Percentiles rank a stretch among this genome's conserved stretches.
These are phyloP conservation scores for Lactarius deliciosus DNA, from an alignment of 768 basidiomycete species.

Conservation along the genomic window DNA sequence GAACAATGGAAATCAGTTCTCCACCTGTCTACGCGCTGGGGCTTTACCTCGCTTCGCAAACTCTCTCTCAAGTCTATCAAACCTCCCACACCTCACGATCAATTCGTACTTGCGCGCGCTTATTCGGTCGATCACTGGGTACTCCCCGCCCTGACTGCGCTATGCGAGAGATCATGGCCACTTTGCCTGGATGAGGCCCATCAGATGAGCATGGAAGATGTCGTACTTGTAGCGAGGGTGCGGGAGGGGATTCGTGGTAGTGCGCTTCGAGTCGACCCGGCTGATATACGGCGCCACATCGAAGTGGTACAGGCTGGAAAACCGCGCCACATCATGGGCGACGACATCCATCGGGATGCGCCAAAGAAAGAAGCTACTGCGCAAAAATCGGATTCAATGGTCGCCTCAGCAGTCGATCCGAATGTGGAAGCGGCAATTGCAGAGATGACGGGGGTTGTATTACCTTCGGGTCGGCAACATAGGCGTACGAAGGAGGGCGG, in stretches of 20 bases:
- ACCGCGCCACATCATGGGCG: too few species aligned
- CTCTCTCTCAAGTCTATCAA: constrained; percentile 5
- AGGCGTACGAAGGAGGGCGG: neutral
- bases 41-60: constrained; percentile 27
- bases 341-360: too few species aligned
- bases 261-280: neutral
- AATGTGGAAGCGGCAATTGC: neutral
- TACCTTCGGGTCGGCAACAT: neutral
- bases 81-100: constrained; percentile 7
- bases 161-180: constrained; percentile 19
- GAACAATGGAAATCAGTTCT: constrained; percentile 34
- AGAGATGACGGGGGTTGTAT: neutral
- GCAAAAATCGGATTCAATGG: neutral
- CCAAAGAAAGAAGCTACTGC: neutral
- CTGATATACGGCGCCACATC: constrained; percentile 15
- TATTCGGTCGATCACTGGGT: constrained; percentile 19
- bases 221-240: constrained; percentile 10
- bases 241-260: neutral
- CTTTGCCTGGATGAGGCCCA: constrained; percentile 21
- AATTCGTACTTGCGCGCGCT: constrained; percentile 14
- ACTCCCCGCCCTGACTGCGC: constrained; percentile 21
- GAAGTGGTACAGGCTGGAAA: too few species aligned
- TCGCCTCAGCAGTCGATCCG: neutral
- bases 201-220: constrained; percentile 23
- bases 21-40: constrained; percentile 35